Conservation (phyloP, 2,329 filamentous ascomycete genomes). For the Ampelomyces quisqualis region DNA sequence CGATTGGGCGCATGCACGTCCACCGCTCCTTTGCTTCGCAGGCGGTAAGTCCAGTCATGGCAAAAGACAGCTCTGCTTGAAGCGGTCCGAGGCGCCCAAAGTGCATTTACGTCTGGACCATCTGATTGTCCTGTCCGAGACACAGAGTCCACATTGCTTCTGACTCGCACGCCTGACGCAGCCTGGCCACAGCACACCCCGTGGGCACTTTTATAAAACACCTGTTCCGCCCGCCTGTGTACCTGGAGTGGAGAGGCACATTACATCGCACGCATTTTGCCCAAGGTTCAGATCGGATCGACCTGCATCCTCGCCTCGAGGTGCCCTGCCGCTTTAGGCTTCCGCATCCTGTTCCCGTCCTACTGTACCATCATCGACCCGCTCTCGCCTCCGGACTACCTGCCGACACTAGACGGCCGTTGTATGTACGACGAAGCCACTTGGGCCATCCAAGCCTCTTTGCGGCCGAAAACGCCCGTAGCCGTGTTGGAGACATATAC, state of each 20-base stretch:
- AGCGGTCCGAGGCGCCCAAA: constrained; percentile 27
- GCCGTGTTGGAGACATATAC: constrained; percentile 22
- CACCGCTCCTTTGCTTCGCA: constrained; percentile 5
- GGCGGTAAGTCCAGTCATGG: constrained; percentile 33
- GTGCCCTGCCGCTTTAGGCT: constrained; percentile 18
- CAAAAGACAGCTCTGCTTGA: constrained; percentile 26
- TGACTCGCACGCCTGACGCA: constrained; percentile 40
- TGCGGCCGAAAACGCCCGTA: constrained; percentile 28
- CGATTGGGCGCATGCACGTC: constrained; percentile 9
- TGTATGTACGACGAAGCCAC: constrained; percentile 13
- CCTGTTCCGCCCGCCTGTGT: too few species aligned
- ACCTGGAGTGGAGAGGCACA: background rate
- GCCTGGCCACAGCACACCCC: constrained; percentile 8
- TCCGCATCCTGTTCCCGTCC: constrained; percentile 21
- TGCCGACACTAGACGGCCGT: constrained; percentile 26
- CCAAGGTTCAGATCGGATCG: constrained; percentile 11
- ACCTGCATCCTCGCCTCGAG: constrained; percentile 10
- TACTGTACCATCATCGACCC: constrained; percentile 29
- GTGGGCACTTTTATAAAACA: constrained; percentile 15
- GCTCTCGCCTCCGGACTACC: constrained; percentile 32
- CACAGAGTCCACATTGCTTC: constrained; percentile 32
- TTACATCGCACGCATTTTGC: constrained; percentile 4
- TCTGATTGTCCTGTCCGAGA: constrained; percentile 37
- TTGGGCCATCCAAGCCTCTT: constrained; percentile 11
- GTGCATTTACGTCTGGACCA: constrained; percentile 29